A percentile compares a stretch with the other conserved stretches of the same genome.
phyloP scores from a whole-genome alignment of 345 rosid species.

The Salix arbutifolia region DNA sequence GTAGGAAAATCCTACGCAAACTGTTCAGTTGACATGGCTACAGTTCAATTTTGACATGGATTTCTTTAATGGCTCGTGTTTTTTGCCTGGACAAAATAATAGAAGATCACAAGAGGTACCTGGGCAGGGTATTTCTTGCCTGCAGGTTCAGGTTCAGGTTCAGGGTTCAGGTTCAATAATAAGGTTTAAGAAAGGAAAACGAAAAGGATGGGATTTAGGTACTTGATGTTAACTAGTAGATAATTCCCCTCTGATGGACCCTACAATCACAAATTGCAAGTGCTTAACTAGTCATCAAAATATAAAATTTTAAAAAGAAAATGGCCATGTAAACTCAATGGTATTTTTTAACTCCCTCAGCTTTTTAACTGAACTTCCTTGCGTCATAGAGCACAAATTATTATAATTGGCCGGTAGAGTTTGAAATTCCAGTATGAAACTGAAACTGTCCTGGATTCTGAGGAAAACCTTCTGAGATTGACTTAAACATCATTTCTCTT shows the following conservation, averaged over 20 bases:
- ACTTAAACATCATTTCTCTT: conserved; percentile 21
- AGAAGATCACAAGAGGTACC: not conserved
- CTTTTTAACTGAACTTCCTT: conserved; percentile 36
- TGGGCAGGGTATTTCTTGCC: not conserved
- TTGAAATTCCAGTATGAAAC: conserved; percentile 9
- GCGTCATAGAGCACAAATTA: conserved; percentile 23
- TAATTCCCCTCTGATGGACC: conserved; percentile 13
- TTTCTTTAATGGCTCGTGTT: not conserved
- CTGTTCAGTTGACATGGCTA: conserved; percentile 8
- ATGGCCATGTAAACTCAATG: conserved; percentile 11
- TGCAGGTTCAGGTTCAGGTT: not conserved
- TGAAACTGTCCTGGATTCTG: not conserved
- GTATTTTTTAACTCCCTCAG: conserved; percentile 15
- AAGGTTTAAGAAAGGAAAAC: not conserved
- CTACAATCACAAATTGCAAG: conserved; percentile 19
- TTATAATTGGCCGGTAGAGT: conserved; percentile 23
- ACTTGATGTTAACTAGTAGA: conserved; percentile 21
- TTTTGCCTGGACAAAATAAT: not conserved
- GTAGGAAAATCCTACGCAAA: not conserved
- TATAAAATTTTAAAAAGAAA: not conserved
- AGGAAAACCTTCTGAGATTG: conserved; percentile 25
- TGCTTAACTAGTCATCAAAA: conserved; percentile 36
- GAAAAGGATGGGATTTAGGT: conserved; percentile 29
- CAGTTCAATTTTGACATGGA: not conserved
- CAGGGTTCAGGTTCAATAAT: not conserved